Percentiles rank a stretch among this genome's conserved stretches.
Conservation (phyloP, 179 eudicot species). For the Silene coronaria region DNA sequence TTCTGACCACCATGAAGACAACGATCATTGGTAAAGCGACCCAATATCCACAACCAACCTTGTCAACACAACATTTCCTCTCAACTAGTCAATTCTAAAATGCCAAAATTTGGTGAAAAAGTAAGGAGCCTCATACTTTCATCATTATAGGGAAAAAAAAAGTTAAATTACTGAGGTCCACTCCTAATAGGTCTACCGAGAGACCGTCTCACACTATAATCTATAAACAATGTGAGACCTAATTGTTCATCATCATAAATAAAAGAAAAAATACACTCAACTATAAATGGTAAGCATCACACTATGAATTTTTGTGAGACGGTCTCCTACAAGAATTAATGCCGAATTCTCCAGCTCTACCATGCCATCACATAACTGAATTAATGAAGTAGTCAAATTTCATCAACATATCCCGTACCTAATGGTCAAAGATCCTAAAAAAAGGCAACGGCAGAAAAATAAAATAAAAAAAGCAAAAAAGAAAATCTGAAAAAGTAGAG, state of each 20-base stretch:
- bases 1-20: not conserved
- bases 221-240: too few relatives aligned
- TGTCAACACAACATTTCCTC: not conserved
- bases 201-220: too few relatives aligned
- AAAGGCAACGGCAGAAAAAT: not conserved
- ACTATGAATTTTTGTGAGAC: too few relatives aligned
- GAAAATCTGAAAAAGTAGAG: not conserved
- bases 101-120: not conserved
- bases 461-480: not conserved
- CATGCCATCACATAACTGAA: not conserved
- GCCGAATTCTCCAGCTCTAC: not conserved
- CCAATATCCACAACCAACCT: not conserved
- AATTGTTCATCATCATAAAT: too few relatives aligned
- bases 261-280: too few relatives aligned
- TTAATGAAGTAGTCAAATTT: not conserved
- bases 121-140: not conserved
- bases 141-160: not conserved
- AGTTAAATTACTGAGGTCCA: not conserved
- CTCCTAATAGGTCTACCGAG: too few relatives aligned
- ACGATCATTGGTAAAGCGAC: not conserved
- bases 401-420: constrained; percentile 1
- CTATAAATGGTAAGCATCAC: not conserved
- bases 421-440: not conserved
- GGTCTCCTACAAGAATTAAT: too few relatives aligned
- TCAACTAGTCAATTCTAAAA: not conserved